Percentiles rank a stretch among this genome's conserved stretches.
phyloP scores from a whole-genome alignment of 768 basidiomycete genomes.

The Lyophyllum shimeji region DNA sequence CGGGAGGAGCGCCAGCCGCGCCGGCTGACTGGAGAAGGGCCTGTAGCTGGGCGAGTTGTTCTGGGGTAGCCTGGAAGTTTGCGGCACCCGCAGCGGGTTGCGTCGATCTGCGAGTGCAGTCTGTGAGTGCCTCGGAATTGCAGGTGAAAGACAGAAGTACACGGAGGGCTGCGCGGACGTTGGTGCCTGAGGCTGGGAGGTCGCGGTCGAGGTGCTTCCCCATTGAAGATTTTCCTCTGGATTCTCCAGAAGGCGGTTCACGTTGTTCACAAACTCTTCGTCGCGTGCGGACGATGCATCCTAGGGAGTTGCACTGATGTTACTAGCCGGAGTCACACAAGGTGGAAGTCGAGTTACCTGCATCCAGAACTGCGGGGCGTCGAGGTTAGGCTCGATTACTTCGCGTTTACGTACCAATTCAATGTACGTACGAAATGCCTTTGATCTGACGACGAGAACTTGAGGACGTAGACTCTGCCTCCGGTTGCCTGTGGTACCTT shows the following conservation, averaged over 20 bases:
- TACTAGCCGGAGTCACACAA: no score
- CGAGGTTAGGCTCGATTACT: not conserved
- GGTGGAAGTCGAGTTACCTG: constrained; percentile 48
- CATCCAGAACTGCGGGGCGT: constrained; percentile 72
- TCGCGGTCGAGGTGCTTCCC: constrained; percentile 32
- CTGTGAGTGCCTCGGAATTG: not conserved
- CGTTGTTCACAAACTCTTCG: constrained; percentile 68
- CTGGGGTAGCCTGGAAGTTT: constrained; percentile 49
- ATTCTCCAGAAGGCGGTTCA: constrained; percentile 71
- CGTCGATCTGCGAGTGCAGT: not conserved
- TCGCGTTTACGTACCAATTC: not conserved
- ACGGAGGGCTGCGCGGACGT: constrained; percentile 41
- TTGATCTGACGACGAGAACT: constrained; percentile 88
- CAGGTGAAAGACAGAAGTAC: constrained; percentile 21
- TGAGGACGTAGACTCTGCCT: constrained; percentile 83
- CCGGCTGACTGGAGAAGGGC: constrained; percentile 50
- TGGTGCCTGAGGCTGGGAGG: constrained; percentile 38
- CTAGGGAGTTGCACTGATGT: no score
- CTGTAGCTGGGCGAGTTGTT: constrained; percentile 64
- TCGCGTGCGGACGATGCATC: constrained; percentile 69
- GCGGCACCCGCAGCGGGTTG: constrained; percentile 15
- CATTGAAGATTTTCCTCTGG: constrained; percentile 63
- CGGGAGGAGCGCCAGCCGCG: constrained; percentile 23
- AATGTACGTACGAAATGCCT: constrained; percentile 77
- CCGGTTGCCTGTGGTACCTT: constrained; percentile 64